phyloP scores from a whole-genome alignment of 2,329 filamentous ascomycete species.

The Arthrocladium fulminans region DNA sequence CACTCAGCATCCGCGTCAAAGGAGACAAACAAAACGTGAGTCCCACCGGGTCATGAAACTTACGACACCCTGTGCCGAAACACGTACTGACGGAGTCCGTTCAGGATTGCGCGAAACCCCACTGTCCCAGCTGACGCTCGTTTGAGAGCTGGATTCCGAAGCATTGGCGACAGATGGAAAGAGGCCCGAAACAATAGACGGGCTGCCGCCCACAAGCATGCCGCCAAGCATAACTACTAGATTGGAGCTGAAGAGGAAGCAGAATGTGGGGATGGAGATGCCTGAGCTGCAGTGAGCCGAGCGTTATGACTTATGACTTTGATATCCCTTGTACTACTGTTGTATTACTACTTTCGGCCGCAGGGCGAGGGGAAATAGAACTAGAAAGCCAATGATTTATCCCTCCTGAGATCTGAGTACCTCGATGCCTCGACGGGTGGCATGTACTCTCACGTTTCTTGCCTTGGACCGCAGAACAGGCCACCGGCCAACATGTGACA shows the following conservation, averaged over 20 bases:
- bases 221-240: constrained; percentile 8
- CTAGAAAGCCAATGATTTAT: too few species aligned
- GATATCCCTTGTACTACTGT: too few species aligned
- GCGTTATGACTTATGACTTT: too few species aligned
- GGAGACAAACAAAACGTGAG: constrained; percentile 6
- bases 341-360: not conserved
- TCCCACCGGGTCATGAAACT: not conserved
- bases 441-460: too few species aligned
- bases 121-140: constrained; percentile 7
- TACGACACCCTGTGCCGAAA: not conserved
- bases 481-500: too few species aligned
- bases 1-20: constrained; percentile 2
- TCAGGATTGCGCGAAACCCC: constrained; percentile 3
- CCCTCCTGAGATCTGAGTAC: too few species aligned
- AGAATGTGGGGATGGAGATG: not conserved
- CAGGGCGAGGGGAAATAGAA: too few species aligned
- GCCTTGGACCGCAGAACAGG: too few species aligned
- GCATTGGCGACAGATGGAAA: constrained; percentile 5
- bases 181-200: constrained; percentile 5
- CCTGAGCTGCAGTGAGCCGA: too few species aligned
- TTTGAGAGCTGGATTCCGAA: constrained; percentile 6
- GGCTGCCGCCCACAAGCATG: constrained; percentile 7
- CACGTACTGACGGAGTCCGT: too few species aligned
- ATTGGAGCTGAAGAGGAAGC: not conserved
- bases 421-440: too few species aligned